Percentiles rank a stretch among this genome's conserved stretches.
phyloP scores from a whole-genome alignment of 176 grass and related monocot genomes.

The Triticum aestivum region IWGSC_CS_RefSeq_v2.1 NC_057798.1:789036411-789036910 shows the following conservation, averaged over 20 bases:
- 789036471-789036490: background rate
- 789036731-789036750: constrained; percentile 72
- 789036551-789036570: constrained; percentile 61
- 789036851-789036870: background rate
- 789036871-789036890: background rate
- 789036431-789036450: background rate
- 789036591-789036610: constrained; percentile 47
- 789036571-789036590: constrained; percentile 88
- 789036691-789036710: constrained; percentile 94
- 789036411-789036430: background rate
- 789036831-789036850: too few species aligned
- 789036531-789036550: constrained; percentile 65
- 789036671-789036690: constrained; percentile 27
- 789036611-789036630: background rate
- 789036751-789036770: constrained; percentile 82
- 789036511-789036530: constrained; percentile 79
- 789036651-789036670: background rate
- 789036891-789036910: too few species aligned
- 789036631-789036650: background rate
- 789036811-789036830: background rate
- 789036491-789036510: background rate
- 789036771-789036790: background rate
- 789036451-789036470: background rate
- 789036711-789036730: constrained; percentile 56
- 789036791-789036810: background rate